Evolutionary conservation across 768 basidiomycete species (phyloP).

Genomic region (Termitomyces sp.): DNA sequence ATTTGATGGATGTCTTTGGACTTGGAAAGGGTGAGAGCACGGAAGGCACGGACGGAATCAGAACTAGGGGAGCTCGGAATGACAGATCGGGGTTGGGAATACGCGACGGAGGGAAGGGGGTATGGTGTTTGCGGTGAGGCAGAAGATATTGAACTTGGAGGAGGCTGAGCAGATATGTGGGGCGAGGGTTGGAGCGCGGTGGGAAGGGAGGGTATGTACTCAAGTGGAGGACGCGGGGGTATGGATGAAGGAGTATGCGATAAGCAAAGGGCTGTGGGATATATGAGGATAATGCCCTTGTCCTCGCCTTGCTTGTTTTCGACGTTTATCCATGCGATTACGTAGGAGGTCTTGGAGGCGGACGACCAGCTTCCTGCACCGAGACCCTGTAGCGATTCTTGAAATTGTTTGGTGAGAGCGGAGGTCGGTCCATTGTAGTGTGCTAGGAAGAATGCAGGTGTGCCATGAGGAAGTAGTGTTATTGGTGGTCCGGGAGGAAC

Average conservation of each 20-base stretch:
- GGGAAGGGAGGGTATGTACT: slow-evolving; percentile 60
- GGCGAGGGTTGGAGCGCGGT: slow-evolving; percentile 54
- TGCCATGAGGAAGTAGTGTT: slow-evolving; percentile 62
- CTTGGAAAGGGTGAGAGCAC: slow-evolving; percentile 47
- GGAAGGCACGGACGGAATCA: slow-evolving; percentile 37
- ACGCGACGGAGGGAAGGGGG: not conserved
- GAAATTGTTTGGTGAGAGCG: slow-evolving; percentile 57
- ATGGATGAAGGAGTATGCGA: slow-evolving; percentile 30
- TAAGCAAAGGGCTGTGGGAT: slow-evolving; percentile 59
- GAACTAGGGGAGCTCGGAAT: slow-evolving; percentile 24
- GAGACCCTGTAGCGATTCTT: slow-evolving; percentile 55
- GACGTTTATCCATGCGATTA: slow-evolving; percentile 72
- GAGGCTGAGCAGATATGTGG: slow-evolving; percentile 12
- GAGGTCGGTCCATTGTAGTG: slow-evolving; percentile 65
- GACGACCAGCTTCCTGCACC: slow-evolving; percentile 31
- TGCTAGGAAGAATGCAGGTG: slow-evolving; percentile 70
- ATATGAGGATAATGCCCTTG: slow-evolving; percentile 71
- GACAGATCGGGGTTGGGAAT: slow-evolving; percentile 20
- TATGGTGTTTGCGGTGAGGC: not conserved
- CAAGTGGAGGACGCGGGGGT: slow-evolving; percentile 38
- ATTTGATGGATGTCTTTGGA: slow-evolving; percentile 45
- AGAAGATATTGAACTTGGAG: not conserved
- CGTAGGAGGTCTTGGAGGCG: slow-evolving; percentile 20
- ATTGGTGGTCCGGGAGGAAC: slow-evolving; percentile 61
- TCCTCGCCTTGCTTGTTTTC: slow-evolving; percentile 79